Conservation (phyloP, 2,329 filamentous ascomycete genomes). For the Colletotrichum sp. region DNA sequence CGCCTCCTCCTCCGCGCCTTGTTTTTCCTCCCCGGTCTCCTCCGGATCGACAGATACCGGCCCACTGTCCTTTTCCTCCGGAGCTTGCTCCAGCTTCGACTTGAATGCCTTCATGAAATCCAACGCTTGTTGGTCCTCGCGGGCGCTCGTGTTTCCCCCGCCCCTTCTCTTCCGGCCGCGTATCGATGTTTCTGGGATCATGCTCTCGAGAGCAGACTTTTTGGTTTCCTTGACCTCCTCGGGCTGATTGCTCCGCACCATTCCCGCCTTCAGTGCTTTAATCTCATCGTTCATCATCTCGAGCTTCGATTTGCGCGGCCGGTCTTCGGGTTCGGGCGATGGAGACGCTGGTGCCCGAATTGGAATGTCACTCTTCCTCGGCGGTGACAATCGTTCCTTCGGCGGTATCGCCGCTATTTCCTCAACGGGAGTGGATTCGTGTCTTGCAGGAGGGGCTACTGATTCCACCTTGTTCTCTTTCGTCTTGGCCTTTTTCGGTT, state of each 20-base stretch:
- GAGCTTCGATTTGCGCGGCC: conserved; percentile 55
- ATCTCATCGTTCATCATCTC: conserved; percentile 82
- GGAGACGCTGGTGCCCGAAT: conserved; percentile 24
- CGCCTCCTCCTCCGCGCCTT: conserved; percentile 68
- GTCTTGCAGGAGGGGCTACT: not conserved
- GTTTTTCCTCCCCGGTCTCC: conserved; percentile 24
- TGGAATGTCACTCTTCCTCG: not conserved
- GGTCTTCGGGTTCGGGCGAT: conserved; percentile 39
- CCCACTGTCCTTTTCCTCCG: conserved; percentile 41
- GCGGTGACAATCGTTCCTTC: conserved; percentile 20
- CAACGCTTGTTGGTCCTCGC: conserved; percentile 68
- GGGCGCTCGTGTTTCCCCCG: conserved; percentile 57
- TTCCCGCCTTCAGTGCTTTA: conserved; percentile 79
- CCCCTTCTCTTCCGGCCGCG: conserved; percentile 73
- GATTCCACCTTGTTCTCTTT: conserved; percentile 27
- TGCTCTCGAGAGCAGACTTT: conserved; percentile 72
- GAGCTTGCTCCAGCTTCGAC: conserved; percentile 69
- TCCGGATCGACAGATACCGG: conserved; percentile 26
- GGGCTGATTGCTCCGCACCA: conserved; percentile 68
- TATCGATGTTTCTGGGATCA: conserved; percentile 76
- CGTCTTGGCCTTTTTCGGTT: conserved; percentile 34
- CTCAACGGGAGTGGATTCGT: not conserved
- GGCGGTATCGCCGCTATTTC: conserved; percentile 27
- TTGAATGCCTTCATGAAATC: conserved; percentile 81
- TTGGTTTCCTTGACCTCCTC: conserved; percentile 61